Evolutionary conservation across 2,329 filamentous ascomycete genomes (phyloP), one percentile per base, ranked within the genome.

Genomic region (Aurifilum marmelostoma): DNA sequence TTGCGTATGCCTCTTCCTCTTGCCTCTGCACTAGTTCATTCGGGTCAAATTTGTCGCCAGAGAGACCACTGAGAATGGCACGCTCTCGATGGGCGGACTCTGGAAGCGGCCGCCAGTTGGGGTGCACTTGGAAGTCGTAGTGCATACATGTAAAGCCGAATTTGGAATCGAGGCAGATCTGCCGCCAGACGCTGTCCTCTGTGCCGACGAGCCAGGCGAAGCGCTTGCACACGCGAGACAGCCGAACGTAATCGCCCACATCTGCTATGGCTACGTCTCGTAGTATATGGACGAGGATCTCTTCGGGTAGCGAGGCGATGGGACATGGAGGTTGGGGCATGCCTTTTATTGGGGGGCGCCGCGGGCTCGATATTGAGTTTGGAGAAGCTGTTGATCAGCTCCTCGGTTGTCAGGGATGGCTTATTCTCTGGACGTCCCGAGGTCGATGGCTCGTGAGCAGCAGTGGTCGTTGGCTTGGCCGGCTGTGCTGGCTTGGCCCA

Each of bases 161-260:
- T 76, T 93, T 88, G 16, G 80, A 71, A 0, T 89, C 91, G 1
- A 92, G 80, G 60, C 91, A 92, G 5, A 97, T 80, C 24, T 88
- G 87, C 69, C 90, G 92, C 94, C 96, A 99, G 74, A 97, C 91
- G 58, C 87, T 87, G 74, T 97, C 91, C 77, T 98, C 94, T 7
- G 91, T 92, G 39, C 89, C 84, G 63, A 97, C 90, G 27, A 98
- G 87, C 77, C 92, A 97, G 29, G 95, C 94, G 58, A 98, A 83
- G 18, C 91, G 88, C 78, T 93, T 97, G 83, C 95, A 98, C 2
- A 97, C 94, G 72, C 90, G 87, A 0, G 93, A 86, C 21, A 94
- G 83, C 32, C 92, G 90, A 27, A 86, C 87, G 74, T 97, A 94
- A 52, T 91, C 88, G 3, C 90, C 91, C 0, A 97, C 85, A 73